These are phyloP conservation scores for Daldinia concentrica DNA, from an alignment of 495 filamentous ascomycete genomes.

Conservation along the genomic window DNA sequence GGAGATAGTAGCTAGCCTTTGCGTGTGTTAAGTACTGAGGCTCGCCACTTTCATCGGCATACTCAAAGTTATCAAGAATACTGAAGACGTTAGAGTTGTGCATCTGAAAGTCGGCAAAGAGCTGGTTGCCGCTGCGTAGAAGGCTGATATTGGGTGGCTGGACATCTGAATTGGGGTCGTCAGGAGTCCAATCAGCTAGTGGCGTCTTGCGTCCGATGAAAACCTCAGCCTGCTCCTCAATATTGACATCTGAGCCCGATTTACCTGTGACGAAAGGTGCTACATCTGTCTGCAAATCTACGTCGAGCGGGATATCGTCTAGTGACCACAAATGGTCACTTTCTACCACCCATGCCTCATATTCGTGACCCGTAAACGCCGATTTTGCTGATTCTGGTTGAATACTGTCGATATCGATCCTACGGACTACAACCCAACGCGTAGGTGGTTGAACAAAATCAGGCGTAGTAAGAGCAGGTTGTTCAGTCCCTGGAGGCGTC, in stretches of 20 bases:
- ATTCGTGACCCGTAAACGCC: slow-evolving; percentile 11
- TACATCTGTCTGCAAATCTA: slow-evolving; percentile 60
- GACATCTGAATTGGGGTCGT: slow-evolving; percentile 10
- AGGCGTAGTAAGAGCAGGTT: slow-evolving; percentile 32
- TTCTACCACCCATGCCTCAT: slow-evolving; percentile 60
- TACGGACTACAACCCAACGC: slow-evolving; percentile 57
- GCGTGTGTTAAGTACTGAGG: slow-evolving; percentile 45
- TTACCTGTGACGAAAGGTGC: slow-evolving; percentile 53
- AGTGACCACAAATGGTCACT: slow-evolving; percentile 53
- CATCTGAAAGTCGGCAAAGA: slow-evolving; percentile 62
- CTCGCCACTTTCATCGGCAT: slow-evolving; percentile 19
- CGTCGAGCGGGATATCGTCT: slow-evolving; percentile 40
- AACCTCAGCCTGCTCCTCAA: slow-evolving; percentile 58
- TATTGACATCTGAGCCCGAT: slow-evolving; percentile 11
- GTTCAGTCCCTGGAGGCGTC: neutral
- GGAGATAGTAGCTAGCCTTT: slow-evolving; percentile 57
- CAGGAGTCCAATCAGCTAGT: slow-evolving; percentile 35
- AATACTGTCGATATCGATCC: slow-evolving; percentile 37
- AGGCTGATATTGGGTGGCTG: slow-evolving; percentile 45
- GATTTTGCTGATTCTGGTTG: neutral
- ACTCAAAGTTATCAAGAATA: slow-evolving; percentile 58
- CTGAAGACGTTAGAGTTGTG: slow-evolving; percentile 63
- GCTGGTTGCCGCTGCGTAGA: slow-evolving; percentile 52
- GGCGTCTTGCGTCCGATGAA: slow-evolving; percentile 58
- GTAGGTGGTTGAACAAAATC: slow-evolving; percentile 49